phyloP scores from a whole-genome alignment of 23 red algal species.

The Cyanidiococcus yangmingshanensis region DNA sequence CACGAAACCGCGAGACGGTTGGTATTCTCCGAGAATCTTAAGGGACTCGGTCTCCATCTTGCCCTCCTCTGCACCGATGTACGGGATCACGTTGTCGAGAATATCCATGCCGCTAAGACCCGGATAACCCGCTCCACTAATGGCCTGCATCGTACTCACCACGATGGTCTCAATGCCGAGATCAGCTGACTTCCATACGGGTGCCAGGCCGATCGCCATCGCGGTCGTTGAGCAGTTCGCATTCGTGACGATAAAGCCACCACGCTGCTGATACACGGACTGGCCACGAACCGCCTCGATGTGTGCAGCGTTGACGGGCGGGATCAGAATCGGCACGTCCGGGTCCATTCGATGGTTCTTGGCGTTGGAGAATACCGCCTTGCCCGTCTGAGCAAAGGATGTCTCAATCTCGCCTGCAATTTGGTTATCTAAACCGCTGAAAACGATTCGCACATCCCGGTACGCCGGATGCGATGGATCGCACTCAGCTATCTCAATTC shows the following conservation, averaged over 20 bases:
- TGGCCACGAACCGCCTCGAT: constrained; percentile 42
- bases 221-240: constrained; percentile 93
- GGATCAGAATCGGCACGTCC: constrained; percentile 95
- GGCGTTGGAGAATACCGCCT: constrained; percentile 93
- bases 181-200: constrained; percentile 33
- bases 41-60: constrained; percentile 90
- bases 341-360: constrained; percentile 94
- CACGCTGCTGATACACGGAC: constrained; percentile 28
- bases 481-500: constrained; percentile 60
- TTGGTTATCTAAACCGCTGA: constrained; percentile 62
- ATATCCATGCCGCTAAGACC: constrained; percentile 88
- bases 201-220: constrained; percentile 74
- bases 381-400: constrained; percentile 55
- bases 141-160: constrained; percentile 95
- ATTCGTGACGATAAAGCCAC: constrained; percentile 85
- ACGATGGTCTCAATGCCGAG: constrained; percentile 81
- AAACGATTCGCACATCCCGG: constrained; percentile 58
- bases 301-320: constrained; percentile 79
- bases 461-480: constrained; percentile 32
- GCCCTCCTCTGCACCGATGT: constrained; percentile 81
- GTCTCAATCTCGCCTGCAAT: constrained; percentile 80
- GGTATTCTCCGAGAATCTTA: constrained; percentile 48
- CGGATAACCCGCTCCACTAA: constrained; percentile 87
- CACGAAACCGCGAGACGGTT: constrained; percentile 39
- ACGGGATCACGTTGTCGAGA: constrained; percentile 92